Evolutionary conservation across 108 stramenopile genomes (phyloP).

Genomic region (Chaetoceros tenuissimus): DNA sequence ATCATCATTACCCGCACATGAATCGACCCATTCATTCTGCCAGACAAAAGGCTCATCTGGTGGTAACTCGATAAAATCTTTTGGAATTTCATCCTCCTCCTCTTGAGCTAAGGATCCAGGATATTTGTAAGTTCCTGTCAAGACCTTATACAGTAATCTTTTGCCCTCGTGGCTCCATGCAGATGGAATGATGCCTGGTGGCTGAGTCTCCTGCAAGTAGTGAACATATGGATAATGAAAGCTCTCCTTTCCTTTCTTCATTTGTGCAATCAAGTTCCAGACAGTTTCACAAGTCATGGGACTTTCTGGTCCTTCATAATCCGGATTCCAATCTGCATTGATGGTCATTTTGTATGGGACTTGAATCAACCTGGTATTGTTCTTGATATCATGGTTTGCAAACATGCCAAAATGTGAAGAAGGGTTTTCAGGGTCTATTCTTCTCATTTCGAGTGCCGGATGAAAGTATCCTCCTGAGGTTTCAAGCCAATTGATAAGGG

Average conservation of each 20-base stretch:
- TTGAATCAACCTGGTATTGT: constrained; percentile 19
- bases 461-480: too few relatives aligned
- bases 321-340: not conserved
- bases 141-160: constrained; percentile 24
- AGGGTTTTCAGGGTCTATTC: too few relatives aligned
- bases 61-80: too few relatives aligned
- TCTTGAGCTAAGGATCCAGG: too few relatives aligned
- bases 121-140: constrained; percentile 11
- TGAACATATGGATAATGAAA: constrained; percentile 36
- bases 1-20: too few relatives aligned
- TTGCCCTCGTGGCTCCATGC: constrained; percentile 44
- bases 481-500: too few relatives aligned
- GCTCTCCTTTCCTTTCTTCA: constrained; percentile 19
- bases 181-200: constrained; percentile 13
- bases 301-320: not conserved
- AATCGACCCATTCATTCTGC: too few relatives aligned
- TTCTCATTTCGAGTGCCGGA: too few relatives aligned
- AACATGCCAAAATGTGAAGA: constrained; percentile 34
- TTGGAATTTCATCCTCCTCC: too few relatives aligned
- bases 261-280: constrained; percentile 18
- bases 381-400: constrained; percentile 27
- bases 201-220: constrained; percentile 30
- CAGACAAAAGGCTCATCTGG: too few relatives aligned
- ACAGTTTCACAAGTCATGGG: constrained; percentile 31
- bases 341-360: constrained; percentile 34